Evolutionary conservation across 257 asterid genomes (phyloP).

Genomic region (Lavandula angustifolia): DNA sequence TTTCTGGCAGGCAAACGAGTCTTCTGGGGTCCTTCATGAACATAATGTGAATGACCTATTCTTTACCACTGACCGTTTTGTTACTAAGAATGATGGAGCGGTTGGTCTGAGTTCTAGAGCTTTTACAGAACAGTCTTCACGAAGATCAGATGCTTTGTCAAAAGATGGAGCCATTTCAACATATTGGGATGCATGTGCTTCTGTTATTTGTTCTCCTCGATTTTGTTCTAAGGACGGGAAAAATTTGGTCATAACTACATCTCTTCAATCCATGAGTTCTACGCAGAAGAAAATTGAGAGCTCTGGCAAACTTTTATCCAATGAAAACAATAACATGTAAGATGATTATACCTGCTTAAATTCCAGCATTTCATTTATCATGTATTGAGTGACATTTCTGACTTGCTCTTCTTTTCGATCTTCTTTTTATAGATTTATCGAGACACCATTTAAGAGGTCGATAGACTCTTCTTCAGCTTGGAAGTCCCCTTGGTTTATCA

Average conservation of each 20-base stretch:
- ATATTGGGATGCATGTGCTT: constrained; percentile 51
- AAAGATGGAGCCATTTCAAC: constrained; percentile 48
- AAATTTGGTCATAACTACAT: constrained; percentile 50
- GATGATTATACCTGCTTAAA: constrained; percentile 28
- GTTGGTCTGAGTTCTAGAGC: constrained; percentile 45
- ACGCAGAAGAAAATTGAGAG: constrained; percentile 50
- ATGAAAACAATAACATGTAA: constrained; percentile 71
- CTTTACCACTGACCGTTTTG: constrained; percentile 63
- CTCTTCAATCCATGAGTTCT: constrained; percentile 52
- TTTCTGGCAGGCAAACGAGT: constrained; percentile 51
- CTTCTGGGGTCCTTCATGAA: constrained; percentile 56
- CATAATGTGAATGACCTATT: constrained; percentile 50
- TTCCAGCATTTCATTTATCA: not conserved
- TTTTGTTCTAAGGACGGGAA: constrained; percentile 49
- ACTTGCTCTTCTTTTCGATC: not conserved
- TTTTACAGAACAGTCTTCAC: constrained; percentile 41
- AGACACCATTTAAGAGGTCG: constrained; percentile 77
- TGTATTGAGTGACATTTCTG: constrained; percentile 18
- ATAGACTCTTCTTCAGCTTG: constrained; percentile 93
- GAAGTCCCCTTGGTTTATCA: constrained; percentile 96
- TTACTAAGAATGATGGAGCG: constrained; percentile 46
- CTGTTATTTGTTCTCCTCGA: constrained; percentile 72
- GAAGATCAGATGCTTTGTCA: constrained; percentile 48
- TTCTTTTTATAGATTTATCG: constrained; percentile 56
- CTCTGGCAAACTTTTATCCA: constrained; percentile 50